Percentiles rank a stretch among this genome's conserved stretches.
phyloP scores from a whole-genome alignment of 208 protist genomes.

The Histomonas meleagridis region DNA sequence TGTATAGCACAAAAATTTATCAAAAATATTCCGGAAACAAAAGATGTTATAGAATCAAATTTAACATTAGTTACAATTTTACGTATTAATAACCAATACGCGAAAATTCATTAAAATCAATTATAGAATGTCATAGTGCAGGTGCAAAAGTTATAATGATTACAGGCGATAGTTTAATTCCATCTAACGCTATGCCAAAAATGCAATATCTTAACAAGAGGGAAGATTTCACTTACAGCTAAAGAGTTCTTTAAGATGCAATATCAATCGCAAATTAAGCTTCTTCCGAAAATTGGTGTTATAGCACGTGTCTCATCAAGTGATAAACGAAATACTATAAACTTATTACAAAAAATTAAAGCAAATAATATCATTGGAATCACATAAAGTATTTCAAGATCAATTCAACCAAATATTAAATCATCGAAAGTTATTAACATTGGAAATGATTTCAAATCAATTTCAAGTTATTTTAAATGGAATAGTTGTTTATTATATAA shows the following conservation, averaged over 20 bases:
- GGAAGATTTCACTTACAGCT: neutral
- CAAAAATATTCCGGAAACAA: neutral
- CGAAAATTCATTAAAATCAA: slow-evolving; percentile 21
- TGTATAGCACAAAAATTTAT: no score
- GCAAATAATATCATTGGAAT: no score
- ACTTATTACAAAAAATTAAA: no score
- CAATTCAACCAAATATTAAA: slow-evolving; percentile 69
- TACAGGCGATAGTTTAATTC: slow-evolving; percentile 73
- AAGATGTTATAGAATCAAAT: neutral
- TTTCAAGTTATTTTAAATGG: slow-evolving; percentile 74
- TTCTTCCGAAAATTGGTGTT: no score
- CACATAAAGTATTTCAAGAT: no score
- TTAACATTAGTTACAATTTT: slow-evolving; percentile 2
- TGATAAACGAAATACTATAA: no score
- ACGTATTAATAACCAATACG: neutral
- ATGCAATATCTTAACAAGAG: slow-evolving; percentile 38
- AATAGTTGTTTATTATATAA: slow-evolving; percentile 87
- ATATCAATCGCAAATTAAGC: no score
- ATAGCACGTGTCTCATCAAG: no score
- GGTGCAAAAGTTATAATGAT: slow-evolving; percentile 77
- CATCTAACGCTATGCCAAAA: slow-evolving; percentile 67
- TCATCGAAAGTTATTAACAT: slow-evolving; percentile 59
- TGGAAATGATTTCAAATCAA: slow-evolving; percentile 73
- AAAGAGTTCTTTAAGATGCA: no score
- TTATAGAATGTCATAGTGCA: slow-evolving; percentile 60